Evolutionary conservation across 1,284 basidiomycete species (phyloP).

Genomic region (Apiotrichum sp.): DNA sequence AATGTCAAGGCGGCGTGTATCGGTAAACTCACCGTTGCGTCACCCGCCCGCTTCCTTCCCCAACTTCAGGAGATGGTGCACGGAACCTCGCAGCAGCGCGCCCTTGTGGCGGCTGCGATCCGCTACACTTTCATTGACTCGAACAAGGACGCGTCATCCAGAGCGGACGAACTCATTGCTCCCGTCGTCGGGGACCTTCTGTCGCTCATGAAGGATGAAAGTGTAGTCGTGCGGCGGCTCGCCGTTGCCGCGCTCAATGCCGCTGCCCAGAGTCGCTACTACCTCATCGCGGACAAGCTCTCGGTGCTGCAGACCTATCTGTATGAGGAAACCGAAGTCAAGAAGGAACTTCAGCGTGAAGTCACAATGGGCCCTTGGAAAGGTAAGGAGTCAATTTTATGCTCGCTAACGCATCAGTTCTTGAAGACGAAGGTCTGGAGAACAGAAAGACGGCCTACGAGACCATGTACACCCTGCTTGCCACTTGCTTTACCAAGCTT

Average conservation of each 20-base stretch:
- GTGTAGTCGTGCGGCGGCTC: conserved; percentile 79
- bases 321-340: conserved; percentile 76
- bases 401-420: conserved; percentile 22
- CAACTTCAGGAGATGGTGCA: conserved; percentile 61
- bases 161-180: conserved; percentile 82
- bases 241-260: conserved; percentile 86
- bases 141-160: conserved; percentile 66
- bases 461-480: conserved; percentile 89
- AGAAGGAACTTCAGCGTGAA: conserved; percentile 75
- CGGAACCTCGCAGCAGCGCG: conserved; percentile 59
- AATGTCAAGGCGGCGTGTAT: conserved; percentile 96
- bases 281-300: conserved; percentile 82
- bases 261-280: conserved; percentile 86
- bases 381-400: conserved; percentile 46
- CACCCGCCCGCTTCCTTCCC: conserved; percentile 80
- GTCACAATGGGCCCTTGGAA: conserved; percentile 99
- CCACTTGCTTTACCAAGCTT: conserved; percentile 79
- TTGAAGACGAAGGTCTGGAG: conserved; percentile 45
- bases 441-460: conserved; percentile 87
- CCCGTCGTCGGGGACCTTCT: conserved; percentile 85
- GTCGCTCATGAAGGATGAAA: conserved; percentile 72
- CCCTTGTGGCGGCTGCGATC: conserved; percentile 87
- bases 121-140: conserved; percentile 92
- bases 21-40: conserved; percentile 86
- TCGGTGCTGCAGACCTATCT: conserved; percentile 68